Conservation (phyloP, 2,329 filamentous ascomycete genomes). For the Neofusicoccum laricinum region DNA sequence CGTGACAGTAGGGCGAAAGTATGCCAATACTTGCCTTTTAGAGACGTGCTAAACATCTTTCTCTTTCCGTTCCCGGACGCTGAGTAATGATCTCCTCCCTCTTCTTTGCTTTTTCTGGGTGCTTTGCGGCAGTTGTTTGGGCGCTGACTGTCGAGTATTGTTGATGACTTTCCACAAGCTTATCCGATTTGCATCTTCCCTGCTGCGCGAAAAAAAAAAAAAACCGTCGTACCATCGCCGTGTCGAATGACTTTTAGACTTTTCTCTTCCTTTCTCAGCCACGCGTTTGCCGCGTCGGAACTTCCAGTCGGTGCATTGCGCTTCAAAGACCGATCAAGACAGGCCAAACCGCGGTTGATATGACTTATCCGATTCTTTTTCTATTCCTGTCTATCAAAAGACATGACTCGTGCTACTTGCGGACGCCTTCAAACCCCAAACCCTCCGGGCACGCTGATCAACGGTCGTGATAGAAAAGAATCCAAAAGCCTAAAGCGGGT, state of each 20-base stretch:
- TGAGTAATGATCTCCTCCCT: background rate
- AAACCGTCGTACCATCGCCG: background rate
- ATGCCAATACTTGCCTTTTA: background rate
- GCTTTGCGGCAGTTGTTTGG: background rate
- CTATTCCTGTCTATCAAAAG: slow-evolving; percentile 10
- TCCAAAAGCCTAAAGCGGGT: background rate
- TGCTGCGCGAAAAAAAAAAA: background rate
- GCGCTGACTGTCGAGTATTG: background rate
- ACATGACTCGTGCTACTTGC: background rate
- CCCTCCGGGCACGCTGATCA: background rate
- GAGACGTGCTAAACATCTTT: too few relatives aligned
- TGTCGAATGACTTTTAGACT: background rate
- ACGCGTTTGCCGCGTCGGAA: background rate
- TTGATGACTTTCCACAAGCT: background rate
- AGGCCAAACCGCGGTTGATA: background rate
- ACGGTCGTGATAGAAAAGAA: background rate
- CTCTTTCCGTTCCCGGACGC: background rate
- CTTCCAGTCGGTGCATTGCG: background rate
- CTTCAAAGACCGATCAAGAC: background rate
- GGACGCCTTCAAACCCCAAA: background rate
- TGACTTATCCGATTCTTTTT: background rate
- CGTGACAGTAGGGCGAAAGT: background rate
- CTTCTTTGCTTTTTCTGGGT: background rate
- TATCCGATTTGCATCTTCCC: background rate
- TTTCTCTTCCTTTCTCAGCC: background rate